phyloP scores from a whole-genome alignment of 306 rosid species.

The Prunus persica region DNA sequence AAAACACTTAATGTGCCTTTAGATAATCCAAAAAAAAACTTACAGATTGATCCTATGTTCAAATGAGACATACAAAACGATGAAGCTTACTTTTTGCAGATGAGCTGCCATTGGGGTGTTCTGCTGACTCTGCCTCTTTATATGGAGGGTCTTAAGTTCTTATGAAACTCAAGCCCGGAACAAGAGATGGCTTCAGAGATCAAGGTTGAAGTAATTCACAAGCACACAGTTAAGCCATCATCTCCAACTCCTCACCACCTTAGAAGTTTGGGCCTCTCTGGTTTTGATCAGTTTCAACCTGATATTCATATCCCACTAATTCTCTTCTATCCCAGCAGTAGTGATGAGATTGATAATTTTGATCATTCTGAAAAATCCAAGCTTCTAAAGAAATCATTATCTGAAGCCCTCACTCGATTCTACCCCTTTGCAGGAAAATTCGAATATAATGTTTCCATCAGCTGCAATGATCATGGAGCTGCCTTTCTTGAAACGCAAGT shows the following conservation, averaged over 20 bases:
- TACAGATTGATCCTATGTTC: too few relatives aligned
- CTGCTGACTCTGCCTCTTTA: neutral
- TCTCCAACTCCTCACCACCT: slow-evolving; percentile 3
- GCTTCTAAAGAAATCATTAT: neutral
- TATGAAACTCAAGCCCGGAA: neutral
- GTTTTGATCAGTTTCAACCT: neutral
- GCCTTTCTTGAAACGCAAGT: slow-evolving; percentile 15
- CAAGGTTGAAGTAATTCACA: slow-evolving; percentile 7
- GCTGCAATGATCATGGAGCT: slow-evolving; percentile 24
- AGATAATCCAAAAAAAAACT: too few relatives aligned
- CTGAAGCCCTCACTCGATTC: slow-evolving; percentile 14
- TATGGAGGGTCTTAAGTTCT: neutral
- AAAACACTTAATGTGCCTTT: too few relatives aligned
- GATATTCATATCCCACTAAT: neutral
- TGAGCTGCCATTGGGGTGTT: too few relatives aligned
- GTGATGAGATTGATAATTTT: neutral
- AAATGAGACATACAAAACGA: too few relatives aligned
- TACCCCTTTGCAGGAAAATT: slow-evolving; percentile 22
- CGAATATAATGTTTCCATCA: neutral
- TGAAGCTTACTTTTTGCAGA: too few relatives aligned
- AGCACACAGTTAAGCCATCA: neutral
- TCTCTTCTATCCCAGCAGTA: slow-evolving; percentile 3
- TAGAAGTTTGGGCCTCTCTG: neutral
- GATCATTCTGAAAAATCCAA: neutral
- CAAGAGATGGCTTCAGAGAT: neutral